phyloP scores from a whole-genome alignment of 164 flowering plant species.

The Liriodendron chinense region DNA sequence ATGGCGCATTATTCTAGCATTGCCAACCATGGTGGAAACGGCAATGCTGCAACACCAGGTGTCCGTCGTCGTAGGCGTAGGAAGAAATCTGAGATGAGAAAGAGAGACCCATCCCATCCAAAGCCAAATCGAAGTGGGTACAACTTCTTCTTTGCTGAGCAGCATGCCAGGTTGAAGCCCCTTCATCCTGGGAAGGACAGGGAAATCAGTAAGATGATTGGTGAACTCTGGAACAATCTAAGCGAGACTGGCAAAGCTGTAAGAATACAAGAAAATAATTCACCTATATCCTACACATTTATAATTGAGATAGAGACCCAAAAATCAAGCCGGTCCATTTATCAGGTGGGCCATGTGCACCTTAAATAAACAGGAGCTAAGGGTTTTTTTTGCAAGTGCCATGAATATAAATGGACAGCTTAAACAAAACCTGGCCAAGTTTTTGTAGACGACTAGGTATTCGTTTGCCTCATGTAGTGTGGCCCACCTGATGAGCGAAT shows the following conservation, averaged over 20 bases:
- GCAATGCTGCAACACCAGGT: constrained; percentile 21
- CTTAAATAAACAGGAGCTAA: too few relatives aligned
- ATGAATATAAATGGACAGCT: too few relatives aligned
- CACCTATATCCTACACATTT: not conserved
- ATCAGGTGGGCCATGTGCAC: too few relatives aligned
- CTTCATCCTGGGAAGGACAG: constrained; percentile 86
- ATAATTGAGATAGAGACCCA: not conserved
- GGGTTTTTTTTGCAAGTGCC: too few relatives aligned
- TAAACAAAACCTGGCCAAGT: too few relatives aligned
- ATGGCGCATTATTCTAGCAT: constrained; percentile 12
- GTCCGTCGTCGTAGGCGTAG: constrained; percentile 65
- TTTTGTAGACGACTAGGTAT: too few relatives aligned
- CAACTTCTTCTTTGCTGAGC: constrained; percentile 93
- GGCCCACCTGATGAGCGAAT: too few relatives aligned
- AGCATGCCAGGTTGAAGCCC: constrained; percentile 86
- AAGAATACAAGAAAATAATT: constrained; percentile 20
- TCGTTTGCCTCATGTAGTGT: too few relatives aligned
- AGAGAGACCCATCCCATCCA: constrained; percentile 89
- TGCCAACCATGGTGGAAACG: constrained; percentile 10
- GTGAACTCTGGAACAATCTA: constrained; percentile 83
- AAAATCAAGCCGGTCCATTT: too few relatives aligned
- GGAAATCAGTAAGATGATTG: constrained; percentile 90
- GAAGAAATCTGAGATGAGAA: constrained; percentile 81
- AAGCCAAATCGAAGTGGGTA: constrained; percentile 96
- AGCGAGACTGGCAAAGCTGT: constrained; percentile 64